A percentile compares a stretch with the other conserved stretches of the same genome.
Evolutionary conservation across 208 protist genomes (phyloP).

Genomic region (Crithidia expoeki): DNA sequence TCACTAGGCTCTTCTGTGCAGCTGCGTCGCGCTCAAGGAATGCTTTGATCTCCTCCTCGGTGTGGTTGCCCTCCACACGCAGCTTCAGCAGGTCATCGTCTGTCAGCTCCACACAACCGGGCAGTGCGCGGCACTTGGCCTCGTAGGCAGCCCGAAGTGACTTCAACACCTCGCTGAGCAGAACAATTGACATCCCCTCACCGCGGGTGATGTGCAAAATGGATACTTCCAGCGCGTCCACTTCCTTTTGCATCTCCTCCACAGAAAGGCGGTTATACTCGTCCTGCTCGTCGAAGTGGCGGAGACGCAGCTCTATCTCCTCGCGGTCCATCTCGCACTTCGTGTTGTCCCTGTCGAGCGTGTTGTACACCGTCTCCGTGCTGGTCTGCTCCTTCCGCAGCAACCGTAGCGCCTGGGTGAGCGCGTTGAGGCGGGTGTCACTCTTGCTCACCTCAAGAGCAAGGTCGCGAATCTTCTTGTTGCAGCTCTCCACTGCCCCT

Average conservation of each 20-base stretch:
- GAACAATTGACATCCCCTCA: conserved; percentile 26
- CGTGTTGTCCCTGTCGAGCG: conserved; percentile 21
- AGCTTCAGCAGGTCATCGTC: conserved; percentile 34
- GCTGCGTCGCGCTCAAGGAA: conserved; percentile 22
- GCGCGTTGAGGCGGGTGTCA: not conserved
- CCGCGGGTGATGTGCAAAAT: conserved; percentile 22
- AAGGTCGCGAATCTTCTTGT: not conserved
- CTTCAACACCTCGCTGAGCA: conserved; percentile 24
- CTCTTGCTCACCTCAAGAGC: not conserved
- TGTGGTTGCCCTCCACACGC: conserved; percentile 15
- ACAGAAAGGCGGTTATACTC: not conserved
- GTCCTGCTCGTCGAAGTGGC: conserved; percentile 7
- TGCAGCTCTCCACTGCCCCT: conserved; percentile 15
- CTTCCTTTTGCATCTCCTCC: conserved; percentile 18
- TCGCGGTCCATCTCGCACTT: conserved; percentile 18
- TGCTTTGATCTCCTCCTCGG: conserved; percentile 15
- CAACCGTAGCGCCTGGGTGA: not conserved
- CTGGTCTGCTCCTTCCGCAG: conserved; percentile 13
- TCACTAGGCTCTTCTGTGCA: conserved; percentile 10
- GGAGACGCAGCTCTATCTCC: not conserved
- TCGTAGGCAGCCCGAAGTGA: conserved; percentile 19
- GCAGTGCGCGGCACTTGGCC: conserved; percentile 9
- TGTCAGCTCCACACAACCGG: conserved; percentile 27
- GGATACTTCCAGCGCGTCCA: conserved; percentile 27
- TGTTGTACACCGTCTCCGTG: conserved; percentile 9